phyloP scores from a whole-genome alignment of 768 basidiomycete genomes.

The Baorangia bicolor region DNA sequence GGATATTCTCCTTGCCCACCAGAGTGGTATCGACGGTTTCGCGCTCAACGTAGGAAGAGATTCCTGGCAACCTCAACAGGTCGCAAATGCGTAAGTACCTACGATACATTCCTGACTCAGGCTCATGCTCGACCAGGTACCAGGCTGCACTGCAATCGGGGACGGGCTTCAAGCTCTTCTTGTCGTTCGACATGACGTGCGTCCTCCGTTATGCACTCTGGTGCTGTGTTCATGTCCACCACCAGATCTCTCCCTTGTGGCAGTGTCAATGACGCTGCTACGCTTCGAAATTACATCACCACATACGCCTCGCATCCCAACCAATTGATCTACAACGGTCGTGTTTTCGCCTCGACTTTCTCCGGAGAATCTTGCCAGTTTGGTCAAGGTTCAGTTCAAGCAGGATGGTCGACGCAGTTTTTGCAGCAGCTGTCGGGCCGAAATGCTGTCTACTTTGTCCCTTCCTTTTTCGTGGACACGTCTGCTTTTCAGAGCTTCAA shows the following conservation, averaged over 20 bases:
- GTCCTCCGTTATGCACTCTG: slow-evolving; percentile 19
- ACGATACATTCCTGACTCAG: slow-evolving; percentile 4
- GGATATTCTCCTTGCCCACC: slow-evolving; percentile 55
- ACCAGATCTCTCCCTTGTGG: slow-evolving; percentile 55
- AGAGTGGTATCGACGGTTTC: slow-evolving; percentile 65
- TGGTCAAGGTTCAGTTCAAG: slow-evolving; percentile 48
- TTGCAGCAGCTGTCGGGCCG: slow-evolving; percentile 44
- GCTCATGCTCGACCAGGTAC: slow-evolving; percentile 41
- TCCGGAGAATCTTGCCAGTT: slow-evolving; percentile 68
- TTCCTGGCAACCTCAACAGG: slow-evolving; percentile 58
- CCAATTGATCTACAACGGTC: slow-evolving; percentile 48
- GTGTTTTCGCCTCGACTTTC: slow-evolving; percentile 68
- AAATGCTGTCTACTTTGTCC: slow-evolving; percentile 58
- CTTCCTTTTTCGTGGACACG: slow-evolving; percentile 66
- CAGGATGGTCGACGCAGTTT: slow-evolving; percentile 62
- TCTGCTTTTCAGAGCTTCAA: slow-evolving; percentile 44
- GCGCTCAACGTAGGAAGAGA: slow-evolving; percentile 70
- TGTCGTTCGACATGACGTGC: slow-evolving; percentile 79
- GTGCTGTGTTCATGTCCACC: background rate
- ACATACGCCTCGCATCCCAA: slow-evolving; percentile 56
- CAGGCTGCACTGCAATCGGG: slow-evolving; percentile 51
- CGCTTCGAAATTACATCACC: slow-evolving; percentile 53
- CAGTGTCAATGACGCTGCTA: slow-evolving; percentile 45
- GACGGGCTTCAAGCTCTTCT: slow-evolving; percentile 66
- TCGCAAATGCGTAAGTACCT: slow-evolving; percentile 58